Evolutionary conservation across 352 stramenopile species (phyloP).

Genomic region (Globisporangium ultimum): DNA sequence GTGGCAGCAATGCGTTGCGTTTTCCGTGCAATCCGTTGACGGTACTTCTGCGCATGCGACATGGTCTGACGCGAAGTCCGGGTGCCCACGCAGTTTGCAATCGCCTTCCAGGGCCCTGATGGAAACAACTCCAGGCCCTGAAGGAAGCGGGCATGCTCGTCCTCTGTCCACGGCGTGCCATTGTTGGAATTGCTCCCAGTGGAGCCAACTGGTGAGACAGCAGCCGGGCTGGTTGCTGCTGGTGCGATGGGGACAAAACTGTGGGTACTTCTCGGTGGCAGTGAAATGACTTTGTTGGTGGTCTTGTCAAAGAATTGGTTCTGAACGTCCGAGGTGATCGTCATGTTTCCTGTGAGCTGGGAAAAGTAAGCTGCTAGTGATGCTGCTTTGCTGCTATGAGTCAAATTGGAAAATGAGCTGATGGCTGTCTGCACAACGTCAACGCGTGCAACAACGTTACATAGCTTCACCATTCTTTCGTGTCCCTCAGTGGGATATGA

Average conservation of each 20-base stretch:
- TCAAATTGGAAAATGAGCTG: slow-evolving; percentile 1
- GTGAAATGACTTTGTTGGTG: slow-evolving; percentile 28
- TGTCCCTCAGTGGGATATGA: neutral
- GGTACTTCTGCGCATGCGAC: slow-evolving; percentile 59
- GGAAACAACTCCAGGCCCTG: slow-evolving; percentile 44
- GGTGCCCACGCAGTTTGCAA: slow-evolving; percentile 40
- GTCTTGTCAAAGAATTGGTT: slow-evolving; percentile 33
- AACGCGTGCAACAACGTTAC: neutral
- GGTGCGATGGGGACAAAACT: neutral
- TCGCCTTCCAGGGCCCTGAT: slow-evolving; percentile 39
- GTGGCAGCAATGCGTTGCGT: too few relatives aligned
- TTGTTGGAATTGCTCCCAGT: neutral
- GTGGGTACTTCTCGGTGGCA: slow-evolving; percentile 16
- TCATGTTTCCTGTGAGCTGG: slow-evolving; percentile 21
- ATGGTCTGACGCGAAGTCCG: slow-evolving; percentile 48
- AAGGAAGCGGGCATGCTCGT: slow-evolving; percentile 51
- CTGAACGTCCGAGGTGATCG: slow-evolving; percentile 31
- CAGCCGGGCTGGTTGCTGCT: neutral
- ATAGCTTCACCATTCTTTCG: neutral
- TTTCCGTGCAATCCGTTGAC: slow-evolving; percentile 39
- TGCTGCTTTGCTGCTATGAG: slow-evolving; percentile 5
- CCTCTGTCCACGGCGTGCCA: slow-evolving; percentile 33
- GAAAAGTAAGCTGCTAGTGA: slow-evolving; percentile 3
- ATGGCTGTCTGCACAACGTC: too few relatives aligned
- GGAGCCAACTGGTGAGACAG: neutral